These are phyloP conservation scores for Endothia cerciana DNA, from an alignment of 2,329 filamentous ascomycete species.

Conservation along the genomic window DNA sequence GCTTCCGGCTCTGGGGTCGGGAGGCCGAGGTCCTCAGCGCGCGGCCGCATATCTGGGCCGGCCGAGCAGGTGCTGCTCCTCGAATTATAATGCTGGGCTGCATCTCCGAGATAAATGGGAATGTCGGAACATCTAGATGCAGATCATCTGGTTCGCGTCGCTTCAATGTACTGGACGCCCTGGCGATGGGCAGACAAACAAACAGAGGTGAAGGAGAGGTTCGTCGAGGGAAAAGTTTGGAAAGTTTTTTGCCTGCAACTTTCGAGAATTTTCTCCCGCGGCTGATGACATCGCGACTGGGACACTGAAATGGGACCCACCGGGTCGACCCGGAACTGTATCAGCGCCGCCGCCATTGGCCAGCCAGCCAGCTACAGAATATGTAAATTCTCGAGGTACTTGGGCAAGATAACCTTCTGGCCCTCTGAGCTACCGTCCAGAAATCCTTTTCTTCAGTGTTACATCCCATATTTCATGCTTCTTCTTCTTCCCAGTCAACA, in stretches of 20 bases:
- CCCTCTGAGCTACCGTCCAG: too few relatives aligned
- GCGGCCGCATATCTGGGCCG: conserved; percentile 38
- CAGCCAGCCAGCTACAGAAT: neutral
- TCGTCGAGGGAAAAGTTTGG: conserved; percentile 9
- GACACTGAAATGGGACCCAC: conserved; percentile 3
- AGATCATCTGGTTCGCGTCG: neutral
- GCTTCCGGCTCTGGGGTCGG: conserved; percentile 30
- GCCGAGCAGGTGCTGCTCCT: conserved; percentile 38
- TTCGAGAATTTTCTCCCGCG: conserved; percentile 21
- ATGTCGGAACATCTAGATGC: conserved; percentile 20
- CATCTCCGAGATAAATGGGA: conserved; percentile 33
- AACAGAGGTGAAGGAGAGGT: neutral
- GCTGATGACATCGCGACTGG: conserved; percentile 23
- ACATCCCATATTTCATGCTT: neutral
- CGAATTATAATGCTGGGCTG: conserved; percentile 41
- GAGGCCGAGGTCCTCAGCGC: conserved; percentile 33
- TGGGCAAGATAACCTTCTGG: neutral
- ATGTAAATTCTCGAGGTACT: neutral
- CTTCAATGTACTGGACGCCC: neutral
- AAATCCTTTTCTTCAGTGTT: neutral
- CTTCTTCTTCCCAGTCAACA: neutral
- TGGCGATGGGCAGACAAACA: neutral
- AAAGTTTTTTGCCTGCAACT: conserved; percentile 16
- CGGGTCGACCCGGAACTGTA: neutral
- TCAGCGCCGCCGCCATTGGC: conserved; percentile 1